Base-by-base conservation (phyloP, 176 grass and related monocot species). In the Secale cereale region DNA sequence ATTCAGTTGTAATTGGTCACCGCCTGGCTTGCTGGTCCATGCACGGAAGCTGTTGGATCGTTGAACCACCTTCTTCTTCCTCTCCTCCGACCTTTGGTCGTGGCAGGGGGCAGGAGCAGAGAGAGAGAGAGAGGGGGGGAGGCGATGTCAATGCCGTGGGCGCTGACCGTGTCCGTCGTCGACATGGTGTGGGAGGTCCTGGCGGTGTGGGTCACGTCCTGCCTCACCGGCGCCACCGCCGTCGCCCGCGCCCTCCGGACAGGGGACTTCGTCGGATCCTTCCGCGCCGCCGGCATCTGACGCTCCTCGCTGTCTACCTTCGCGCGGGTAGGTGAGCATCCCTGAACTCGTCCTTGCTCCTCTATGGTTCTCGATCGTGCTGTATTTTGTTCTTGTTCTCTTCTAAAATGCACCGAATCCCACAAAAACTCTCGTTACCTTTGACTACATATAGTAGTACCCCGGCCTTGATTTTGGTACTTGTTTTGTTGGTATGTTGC, bases 61-160 rank as follows among this genome's bases (percentile, higher is more conserved):
- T 43, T 83, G 15, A 41, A 56, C 48, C 48, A 3, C 0, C 32
- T 37, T 8, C 35, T 36, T 62, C 59, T 27, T 36, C 66, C 1
- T 15, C 70, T 15, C 45, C 68, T 2, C 16, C 10, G 1, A 12
- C 63, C 16, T 46, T 70, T 9, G 43, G 23, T 26, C 1, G 19
- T 14, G 20, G 23, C 32, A 8, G 74, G 52, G 52, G 19, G 22
- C 0, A 56, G 19, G 19, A 22, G 19, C 2, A 22, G 52, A 20
- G 19, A 56, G 52, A 3, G 40, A 12, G 6, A 43, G 40, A 12
- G 40, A 10, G 40, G 7, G 52, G 52, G 19, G 52, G 7, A 19
- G 6, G 19, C 27, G 30, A 95, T 90, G 91, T 88, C 89, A n/a
- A 87, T 98, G 91, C 87, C 85, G 16, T 95, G 87, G 85, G 70